phyloP scores from a whole-genome alignment of 208 protist species.

The Trypanosoma scelopori region DNA sequence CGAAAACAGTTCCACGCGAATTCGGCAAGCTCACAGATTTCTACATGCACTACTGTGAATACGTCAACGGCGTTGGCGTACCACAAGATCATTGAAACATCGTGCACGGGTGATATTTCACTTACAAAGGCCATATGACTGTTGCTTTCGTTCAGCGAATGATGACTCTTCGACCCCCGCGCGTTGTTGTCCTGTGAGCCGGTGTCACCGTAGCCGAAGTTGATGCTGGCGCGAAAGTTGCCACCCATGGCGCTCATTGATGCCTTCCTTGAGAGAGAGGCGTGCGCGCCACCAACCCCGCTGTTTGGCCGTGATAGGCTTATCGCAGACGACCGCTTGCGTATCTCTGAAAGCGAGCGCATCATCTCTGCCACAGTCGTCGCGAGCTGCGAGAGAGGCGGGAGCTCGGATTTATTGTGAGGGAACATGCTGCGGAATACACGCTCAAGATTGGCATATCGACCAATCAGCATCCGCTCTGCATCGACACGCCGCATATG shows the following conservation, averaged over 20 bases:
- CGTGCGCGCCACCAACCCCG: too few species aligned
- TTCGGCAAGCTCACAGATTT: constrained; percentile 36
- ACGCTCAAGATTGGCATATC: constrained; percentile 38
- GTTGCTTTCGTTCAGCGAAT: too few species aligned
- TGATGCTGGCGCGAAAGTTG: too few species aligned
- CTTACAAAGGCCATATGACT: too few species aligned
- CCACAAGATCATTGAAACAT: constrained; percentile 18
- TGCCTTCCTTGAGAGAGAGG: too few species aligned
- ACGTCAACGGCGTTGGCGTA: constrained; percentile 39
- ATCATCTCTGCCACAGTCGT: constrained; percentile 21
- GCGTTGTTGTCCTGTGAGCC: too few species aligned
- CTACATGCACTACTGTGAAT: constrained; percentile 33
- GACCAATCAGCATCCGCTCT: constrained; percentile 52
- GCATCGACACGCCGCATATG: constrained; percentile 39
- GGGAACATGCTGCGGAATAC: constrained; percentile 53
- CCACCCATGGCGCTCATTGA: too few species aligned
- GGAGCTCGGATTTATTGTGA: constrained; percentile 25
- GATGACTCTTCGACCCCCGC: too few species aligned
- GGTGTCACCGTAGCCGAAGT: too few species aligned
- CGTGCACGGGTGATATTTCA: background rate
- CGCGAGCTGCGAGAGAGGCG: constrained; percentile 22
- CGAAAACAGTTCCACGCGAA: constrained; percentile 40
- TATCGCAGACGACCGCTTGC: background rate
- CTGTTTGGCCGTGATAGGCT: too few species aligned
- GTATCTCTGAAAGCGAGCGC: background rate